Conservation (phyloP, 2,329 filamentous ascomycete genomes). For the Elsinoe australis region DNA sequence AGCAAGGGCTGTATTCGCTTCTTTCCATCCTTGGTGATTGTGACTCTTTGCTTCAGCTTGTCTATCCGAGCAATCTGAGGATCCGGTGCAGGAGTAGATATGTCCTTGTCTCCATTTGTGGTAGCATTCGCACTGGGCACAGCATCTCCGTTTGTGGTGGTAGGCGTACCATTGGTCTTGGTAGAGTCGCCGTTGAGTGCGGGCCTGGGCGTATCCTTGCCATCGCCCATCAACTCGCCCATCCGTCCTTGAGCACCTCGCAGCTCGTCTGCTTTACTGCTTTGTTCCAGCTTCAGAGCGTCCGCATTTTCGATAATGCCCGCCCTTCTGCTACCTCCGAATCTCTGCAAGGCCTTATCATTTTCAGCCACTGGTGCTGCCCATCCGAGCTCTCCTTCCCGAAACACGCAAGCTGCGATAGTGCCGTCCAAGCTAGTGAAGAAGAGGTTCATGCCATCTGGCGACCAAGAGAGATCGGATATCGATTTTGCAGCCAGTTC, state of each 20-base stretch:
- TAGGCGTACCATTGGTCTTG: slow-evolving; percentile 39
- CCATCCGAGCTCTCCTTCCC: slow-evolving; percentile 81
- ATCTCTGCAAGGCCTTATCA: slow-evolving; percentile 86
- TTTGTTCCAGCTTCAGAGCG: slow-evolving; percentile 76
- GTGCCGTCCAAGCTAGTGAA: slow-evolving; percentile 83
- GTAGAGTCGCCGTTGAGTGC: slow-evolving; percentile 27
- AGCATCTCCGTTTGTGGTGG: slow-evolving; percentile 23
- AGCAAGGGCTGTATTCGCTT: slow-evolving; percentile 89
- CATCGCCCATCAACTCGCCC: slow-evolving; percentile 96
- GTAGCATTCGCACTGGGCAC: not conserved
- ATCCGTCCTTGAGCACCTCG: slow-evolving; percentile 88
- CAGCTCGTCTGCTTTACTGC: slow-evolving; percentile 83
- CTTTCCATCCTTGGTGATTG: slow-evolving; percentile 92
- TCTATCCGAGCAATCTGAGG: slow-evolving; percentile 54
- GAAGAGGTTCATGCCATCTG: slow-evolving; percentile 80
- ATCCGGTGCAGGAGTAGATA: slow-evolving; percentile 41
- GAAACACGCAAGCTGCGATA: slow-evolving; percentile 74
- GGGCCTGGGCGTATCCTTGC: slow-evolving; percentile 47
- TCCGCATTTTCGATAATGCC: slow-evolving; percentile 91
- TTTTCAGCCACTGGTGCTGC: slow-evolving; percentile 82
- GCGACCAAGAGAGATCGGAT: slow-evolving; percentile 88
- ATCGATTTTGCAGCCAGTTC: slow-evolving; percentile 87
- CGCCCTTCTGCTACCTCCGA: slow-evolving; percentile 78
- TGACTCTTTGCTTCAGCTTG: slow-evolving; percentile 80
- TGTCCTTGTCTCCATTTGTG: slow-evolving; percentile 40